A percentile compares a stretch with the other conserved stretches of the same genome.
phyloP scores from a whole-genome alignment of 2,329 filamentous ascomycete species.

The Aspergillus vadensis region DNA sequence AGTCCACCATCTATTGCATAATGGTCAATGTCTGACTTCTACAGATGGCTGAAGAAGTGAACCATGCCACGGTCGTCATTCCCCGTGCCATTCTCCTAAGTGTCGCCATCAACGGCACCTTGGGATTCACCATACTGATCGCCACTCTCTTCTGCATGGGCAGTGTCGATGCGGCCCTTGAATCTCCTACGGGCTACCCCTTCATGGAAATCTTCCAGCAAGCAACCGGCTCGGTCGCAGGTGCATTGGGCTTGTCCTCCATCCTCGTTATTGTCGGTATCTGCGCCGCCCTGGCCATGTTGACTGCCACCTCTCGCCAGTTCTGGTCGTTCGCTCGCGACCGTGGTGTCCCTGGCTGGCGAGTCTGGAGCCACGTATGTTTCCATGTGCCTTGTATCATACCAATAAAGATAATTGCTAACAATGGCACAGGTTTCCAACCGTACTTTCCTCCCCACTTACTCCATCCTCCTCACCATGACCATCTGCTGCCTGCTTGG shows the following conservation, averaged over 20 bases:
- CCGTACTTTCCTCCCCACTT: conserved; percentile 29
- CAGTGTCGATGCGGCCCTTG: conserved; percentile 30
- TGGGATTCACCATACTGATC: conserved; percentile 42
- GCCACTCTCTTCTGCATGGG: conserved; percentile 44
- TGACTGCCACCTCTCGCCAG: conserved; percentile 50
- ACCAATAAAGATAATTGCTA: too few relatives aligned
- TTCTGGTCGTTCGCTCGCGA: conserved; percentile 34
- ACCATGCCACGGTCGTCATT: conserved; percentile 38
- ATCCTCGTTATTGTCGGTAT: conserved; percentile 34
- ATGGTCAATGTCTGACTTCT: background rate
- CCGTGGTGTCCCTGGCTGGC: conserved; percentile 30
- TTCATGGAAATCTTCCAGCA: conserved; percentile 39
- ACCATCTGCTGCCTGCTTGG: conserved; percentile 32
- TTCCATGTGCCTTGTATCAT: too few relatives aligned
- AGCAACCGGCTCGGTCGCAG: conserved; percentile 31
- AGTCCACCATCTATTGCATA: conserved; percentile 3
- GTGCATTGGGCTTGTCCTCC: conserved; percentile 28
- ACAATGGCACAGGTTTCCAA: conserved; percentile 22
- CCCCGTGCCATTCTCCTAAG: conserved; percentile 42
- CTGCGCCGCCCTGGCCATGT: conserved; percentile 36
- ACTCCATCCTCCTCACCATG: conserved; percentile 30
- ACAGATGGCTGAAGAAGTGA: conserved; percentile 43
- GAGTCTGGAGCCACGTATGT: conserved; percentile 30
- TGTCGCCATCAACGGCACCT: conserved; percentile 38
- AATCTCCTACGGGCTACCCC: conserved; percentile 34